Conservation (phyloP, 345 rosid genomes). For the Syzygium grande region DNA sequence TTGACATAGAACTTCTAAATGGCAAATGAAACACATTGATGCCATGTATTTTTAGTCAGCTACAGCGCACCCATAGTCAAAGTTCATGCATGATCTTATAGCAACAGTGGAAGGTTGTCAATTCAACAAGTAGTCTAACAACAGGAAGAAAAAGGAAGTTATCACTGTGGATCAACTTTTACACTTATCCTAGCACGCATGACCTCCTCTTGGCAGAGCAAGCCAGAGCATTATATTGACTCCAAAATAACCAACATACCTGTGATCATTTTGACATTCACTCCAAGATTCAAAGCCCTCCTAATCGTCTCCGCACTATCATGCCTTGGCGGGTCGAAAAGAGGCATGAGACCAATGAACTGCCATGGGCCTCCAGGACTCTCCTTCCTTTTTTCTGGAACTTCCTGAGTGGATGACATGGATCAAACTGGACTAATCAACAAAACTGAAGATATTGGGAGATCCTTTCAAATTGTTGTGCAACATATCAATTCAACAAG, state of each 20-base stretch:
- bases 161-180: background rate
- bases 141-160: background rate
- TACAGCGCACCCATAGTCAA: background rate
- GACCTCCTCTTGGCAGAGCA: background rate
- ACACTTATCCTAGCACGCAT: background rate
- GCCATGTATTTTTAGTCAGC: background rate
- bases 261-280: constrained; percentile 97
- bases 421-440: background rate
- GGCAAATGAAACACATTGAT: background rate
- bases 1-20: background rate
- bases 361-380: constrained; percentile 98
- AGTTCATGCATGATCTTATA: background rate
- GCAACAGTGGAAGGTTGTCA: background rate
- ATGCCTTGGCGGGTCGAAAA: constrained; percentile 98
- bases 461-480: background rate
- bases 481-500: background rate
- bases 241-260: constrained; percentile 28
- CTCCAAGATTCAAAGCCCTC: constrained; percentile 92
- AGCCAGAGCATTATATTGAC: background rate
- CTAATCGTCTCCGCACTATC: constrained; percentile 97
- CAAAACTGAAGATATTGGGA: background rate
- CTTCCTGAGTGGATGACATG: constrained; percentile 43
- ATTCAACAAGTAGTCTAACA: background rate
- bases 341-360: constrained; percentile 95
- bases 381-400: constrained; percentile 83